Percentiles rank a stretch among this genome's conserved stretches.
phyloP scores from a whole-genome alignment of 2,329 filamentous ascomycete genomes.

The Cephalotrichum gorgonifer region DNA sequence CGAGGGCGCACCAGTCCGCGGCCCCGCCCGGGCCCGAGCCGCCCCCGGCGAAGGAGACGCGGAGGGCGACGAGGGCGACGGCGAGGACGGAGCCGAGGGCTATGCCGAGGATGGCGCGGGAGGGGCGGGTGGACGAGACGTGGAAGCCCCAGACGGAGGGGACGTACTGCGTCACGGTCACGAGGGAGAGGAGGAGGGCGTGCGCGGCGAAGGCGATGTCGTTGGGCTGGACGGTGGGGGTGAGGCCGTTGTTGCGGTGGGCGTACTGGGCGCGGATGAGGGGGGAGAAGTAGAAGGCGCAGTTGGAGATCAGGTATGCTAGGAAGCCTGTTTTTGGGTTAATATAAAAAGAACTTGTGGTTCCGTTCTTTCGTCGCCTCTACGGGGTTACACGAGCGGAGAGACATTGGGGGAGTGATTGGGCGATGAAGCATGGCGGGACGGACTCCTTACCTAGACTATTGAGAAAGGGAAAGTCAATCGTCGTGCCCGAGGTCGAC shows the following conservation, averaged over 20 bases:
- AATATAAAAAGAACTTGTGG: too few relatives aligned
- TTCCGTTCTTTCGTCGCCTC: neutral
- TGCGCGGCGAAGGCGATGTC: constrained; percentile 83
- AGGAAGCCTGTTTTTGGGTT: constrained; percentile 44
- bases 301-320: constrained; percentile 66
- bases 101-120: constrained; percentile 55
- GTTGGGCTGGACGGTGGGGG: constrained; percentile 80
- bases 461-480: constrained; percentile 80
- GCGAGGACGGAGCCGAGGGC: constrained; percentile 57
- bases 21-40: constrained; percentile 21
- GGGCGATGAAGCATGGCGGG: neutral
- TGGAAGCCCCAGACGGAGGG: constrained; percentile 70
- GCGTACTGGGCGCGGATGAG: constrained; percentile 76
- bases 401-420: neutral
- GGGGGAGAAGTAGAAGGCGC: constrained; percentile 68
- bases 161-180: constrained; percentile 73
- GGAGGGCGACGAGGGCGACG: constrained; percentile 38
- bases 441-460: constrained; percentile 33
- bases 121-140: constrained; percentile 42
- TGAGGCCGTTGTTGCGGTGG: constrained; percentile 60
- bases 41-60: constrained; percentile 28
- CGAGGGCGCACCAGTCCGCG: constrained; percentile 49
- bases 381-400: neutral
- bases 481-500: constrained; percentile 72
- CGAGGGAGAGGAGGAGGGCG: constrained; percentile 58